phyloP scores from a whole-genome alignment of 805 yeast species.

The Pichia exigua region DNA sequence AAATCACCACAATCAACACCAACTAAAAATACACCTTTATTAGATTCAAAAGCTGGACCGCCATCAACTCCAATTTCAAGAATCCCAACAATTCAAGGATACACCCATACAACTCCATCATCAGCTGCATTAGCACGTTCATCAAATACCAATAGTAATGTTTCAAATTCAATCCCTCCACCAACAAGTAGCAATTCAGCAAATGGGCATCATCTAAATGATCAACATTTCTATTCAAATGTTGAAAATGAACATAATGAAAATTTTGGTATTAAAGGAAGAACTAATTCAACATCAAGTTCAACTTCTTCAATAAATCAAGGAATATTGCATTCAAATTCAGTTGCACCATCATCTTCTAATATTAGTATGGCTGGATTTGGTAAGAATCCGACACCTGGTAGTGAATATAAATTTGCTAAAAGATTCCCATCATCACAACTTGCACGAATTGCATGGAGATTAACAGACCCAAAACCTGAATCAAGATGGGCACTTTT shows the following conservation, averaged over 20 bases:
- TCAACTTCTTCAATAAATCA: constrained; percentile 7
- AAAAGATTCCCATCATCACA: constrained; percentile 52
- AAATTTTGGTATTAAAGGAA: background rate
- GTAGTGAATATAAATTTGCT: constrained; percentile 64
- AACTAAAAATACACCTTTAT: constrained; percentile 1
- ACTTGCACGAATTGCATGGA: constrained; percentile 72
- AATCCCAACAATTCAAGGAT: constrained; percentile 3
- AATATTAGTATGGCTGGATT: constrained; percentile 1
- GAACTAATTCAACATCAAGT: background rate
- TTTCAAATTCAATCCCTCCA: background rate
- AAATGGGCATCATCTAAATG: background rate
- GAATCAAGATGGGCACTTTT: constrained; percentile 50
- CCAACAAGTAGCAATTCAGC: background rate
- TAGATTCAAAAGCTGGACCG: background rate
- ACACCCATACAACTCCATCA: constrained; percentile 1
- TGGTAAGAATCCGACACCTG: constrained; percentile 35
- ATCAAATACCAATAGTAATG: background rate
- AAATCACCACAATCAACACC: background rate
- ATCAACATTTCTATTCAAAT: background rate
- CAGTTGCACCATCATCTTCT: background rate
- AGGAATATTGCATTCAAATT: background rate
- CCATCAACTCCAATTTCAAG: constrained; percentile 4
- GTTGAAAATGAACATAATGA: background rate
- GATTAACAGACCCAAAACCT: constrained; percentile 59
- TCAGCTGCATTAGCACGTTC: constrained; percentile 11